phyloP scores from a whole-genome alignment of 345 rosid genomes.

The Sapria himalayana region DNA sequence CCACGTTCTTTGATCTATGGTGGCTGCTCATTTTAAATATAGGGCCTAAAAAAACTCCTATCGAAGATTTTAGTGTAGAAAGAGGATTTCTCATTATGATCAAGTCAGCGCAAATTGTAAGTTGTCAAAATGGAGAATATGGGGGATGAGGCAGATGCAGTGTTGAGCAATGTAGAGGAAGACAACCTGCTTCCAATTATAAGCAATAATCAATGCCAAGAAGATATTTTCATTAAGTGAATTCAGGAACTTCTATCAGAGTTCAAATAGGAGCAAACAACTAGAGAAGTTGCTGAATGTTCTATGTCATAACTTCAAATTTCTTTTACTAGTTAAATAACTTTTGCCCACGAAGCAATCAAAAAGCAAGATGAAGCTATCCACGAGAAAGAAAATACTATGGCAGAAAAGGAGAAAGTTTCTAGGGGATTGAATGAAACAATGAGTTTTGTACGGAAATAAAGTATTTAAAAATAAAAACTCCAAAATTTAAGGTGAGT shows the following conservation, averaged over 20 bases:
- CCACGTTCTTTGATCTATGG: too few relatives aligned
- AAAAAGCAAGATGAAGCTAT: slow-evolving; percentile 63
- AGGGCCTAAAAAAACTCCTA: too few relatives aligned
- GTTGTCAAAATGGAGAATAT: slow-evolving; percentile 36
- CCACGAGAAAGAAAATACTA: slow-evolving; percentile 43
- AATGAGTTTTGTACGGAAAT: too few relatives aligned
- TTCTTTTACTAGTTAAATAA: slow-evolving; percentile 44
- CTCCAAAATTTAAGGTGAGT: too few relatives aligned
- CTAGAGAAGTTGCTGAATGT: slow-evolving; percentile 55
- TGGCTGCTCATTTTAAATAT: too few relatives aligned
- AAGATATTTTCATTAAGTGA: slow-evolving; percentile 26
- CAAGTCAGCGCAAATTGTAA: too few relatives aligned
- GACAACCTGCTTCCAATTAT: slow-evolving; percentile 43
- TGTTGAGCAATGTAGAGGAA: slow-evolving; percentile 75
- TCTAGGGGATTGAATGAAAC: slow-evolving; percentile 28
- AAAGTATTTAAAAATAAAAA: too few relatives aligned
- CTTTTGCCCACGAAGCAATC: slow-evolving; percentile 65
- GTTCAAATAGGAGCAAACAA: slow-evolving; percentile 77
- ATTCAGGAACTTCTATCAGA: slow-evolving; percentile 45
- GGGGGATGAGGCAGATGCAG: slow-evolving; percentile 40
- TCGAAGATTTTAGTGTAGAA: too few relatives aligned
- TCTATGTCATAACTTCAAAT: slow-evolving; percentile 46
- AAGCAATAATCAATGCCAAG: slow-evolving; percentile 17
- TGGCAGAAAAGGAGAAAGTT: slow-evolving; percentile 22
- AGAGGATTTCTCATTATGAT: too few relatives aligned